A percentile compares a stretch with the other conserved stretches of the same genome.
These are phyloP conservation scores for Colletotrichum sp. DNA, from an alignment of 2,329 filamentous ascomycete genomes.

Conservation along the genomic window DNA sequence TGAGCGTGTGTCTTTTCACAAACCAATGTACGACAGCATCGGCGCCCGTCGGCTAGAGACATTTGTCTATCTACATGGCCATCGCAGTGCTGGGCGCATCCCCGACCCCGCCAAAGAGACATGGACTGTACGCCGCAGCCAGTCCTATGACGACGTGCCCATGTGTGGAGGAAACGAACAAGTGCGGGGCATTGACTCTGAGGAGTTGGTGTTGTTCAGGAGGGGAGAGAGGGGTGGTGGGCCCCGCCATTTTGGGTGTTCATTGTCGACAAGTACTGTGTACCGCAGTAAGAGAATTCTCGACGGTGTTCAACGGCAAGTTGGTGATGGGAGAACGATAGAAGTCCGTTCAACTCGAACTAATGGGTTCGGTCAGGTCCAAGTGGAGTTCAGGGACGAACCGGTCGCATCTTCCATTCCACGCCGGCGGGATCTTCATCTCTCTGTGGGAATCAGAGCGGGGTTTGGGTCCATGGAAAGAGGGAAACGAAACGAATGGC, in stretches of 20 bases:
- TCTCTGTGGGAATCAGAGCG: neutral
- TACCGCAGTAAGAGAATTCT: neutral
- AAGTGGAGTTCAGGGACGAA: neutral
- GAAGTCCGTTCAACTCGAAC: neutral
- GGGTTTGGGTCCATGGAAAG: neutral
- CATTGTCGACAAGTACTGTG: conserved; percentile 14
- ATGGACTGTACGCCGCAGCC: neutral
- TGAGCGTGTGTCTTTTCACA: neutral
- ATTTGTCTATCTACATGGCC: neutral
- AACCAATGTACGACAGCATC: neutral
- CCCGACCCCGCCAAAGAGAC: conserved; percentile 21
- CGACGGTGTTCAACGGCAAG: neutral
- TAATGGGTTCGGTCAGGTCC: neutral
- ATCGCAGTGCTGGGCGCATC: neutral
- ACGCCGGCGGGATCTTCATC: neutral
- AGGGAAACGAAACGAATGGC: neutral
- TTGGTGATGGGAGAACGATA: neutral
- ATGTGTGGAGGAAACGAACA: conserved; percentile 18
- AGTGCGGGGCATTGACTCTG: conserved; percentile 12
- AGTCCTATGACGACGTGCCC: conserved; percentile 19
- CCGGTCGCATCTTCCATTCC: neutral
- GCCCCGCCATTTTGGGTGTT: neutral
- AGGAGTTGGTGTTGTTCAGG: conserved; percentile 8
- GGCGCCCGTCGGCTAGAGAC: neutral
- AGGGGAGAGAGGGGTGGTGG: conserved; percentile 9